A percentile compares a stretch with the other conserved stretches of the same genome.
These are phyloP conservation scores for Apophysomyces trapeziformis DNA, from an alignment of 371 early-diverging fungal species.

Conservation along the genomic window DNA sequence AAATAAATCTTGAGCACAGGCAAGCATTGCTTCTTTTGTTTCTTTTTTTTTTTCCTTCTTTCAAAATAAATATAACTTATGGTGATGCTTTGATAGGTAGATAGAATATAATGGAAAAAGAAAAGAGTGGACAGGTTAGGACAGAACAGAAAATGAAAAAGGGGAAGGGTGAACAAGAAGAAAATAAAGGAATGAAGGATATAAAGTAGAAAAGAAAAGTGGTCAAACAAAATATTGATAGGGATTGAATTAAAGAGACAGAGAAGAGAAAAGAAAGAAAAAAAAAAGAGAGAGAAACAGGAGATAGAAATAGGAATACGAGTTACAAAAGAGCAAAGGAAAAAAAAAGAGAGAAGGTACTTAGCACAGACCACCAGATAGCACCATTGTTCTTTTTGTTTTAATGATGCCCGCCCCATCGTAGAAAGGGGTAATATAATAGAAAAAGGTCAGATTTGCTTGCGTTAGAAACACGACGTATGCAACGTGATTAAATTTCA, in stretches of 20 bases:
- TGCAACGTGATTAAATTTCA: constrained; percentile 6
- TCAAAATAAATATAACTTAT: too few species aligned
- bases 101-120: constrained; percentile 10
- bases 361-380: constrained; percentile 3
- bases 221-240: too few species aligned
- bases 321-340: too few species aligned
- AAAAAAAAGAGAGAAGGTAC: constrained; percentile 14
- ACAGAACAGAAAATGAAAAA: constrained; percentile 10
- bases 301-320: too few species aligned
- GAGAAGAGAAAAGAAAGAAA: too few species aligned
- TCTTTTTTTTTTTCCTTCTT: too few species aligned
- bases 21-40: constrained; percentile 14
- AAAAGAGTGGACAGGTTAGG: constrained; percentile 11
- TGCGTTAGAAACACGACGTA: constrained; percentile 8
- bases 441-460: constrained; percentile 23
- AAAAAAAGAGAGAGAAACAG: too few species aligned
- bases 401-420: background rate
- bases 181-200: background rate
- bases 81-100: too few species aligned
- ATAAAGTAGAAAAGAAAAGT: too few species aligned
- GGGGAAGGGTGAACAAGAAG: constrained; percentile 7
- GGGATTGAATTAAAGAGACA: too few species aligned
- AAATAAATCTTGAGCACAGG: constrained; percentile 23
- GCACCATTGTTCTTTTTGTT: constrained; percentile 3
- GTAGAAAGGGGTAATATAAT: constrained; percentile 15